Evolutionary conservation across 192 early-diverging fungal genomes (phyloP).

Genomic region (Coemansia guatemalensis): DNA sequence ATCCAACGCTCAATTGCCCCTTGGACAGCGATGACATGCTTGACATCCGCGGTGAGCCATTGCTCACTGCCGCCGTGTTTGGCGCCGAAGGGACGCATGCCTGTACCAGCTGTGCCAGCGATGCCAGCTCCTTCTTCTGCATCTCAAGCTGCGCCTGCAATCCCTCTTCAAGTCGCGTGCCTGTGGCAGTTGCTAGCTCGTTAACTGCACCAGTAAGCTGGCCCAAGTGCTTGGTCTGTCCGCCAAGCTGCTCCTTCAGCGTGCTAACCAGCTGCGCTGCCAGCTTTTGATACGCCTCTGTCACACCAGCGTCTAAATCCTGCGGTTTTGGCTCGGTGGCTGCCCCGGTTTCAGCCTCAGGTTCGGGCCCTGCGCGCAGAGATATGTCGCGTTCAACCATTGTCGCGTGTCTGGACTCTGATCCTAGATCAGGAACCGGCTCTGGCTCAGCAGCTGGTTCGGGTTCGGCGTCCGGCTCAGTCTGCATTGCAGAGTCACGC

Average conservation of each 20-base stretch:
- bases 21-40: slow-evolving; percentile 28
- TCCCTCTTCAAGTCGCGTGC: slow-evolving; percentile 21
- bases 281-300: slow-evolving; percentile 24
- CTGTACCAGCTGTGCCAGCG: slow-evolving; percentile 25
- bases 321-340: slow-evolving; percentile 6
- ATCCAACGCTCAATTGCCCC: slow-evolving; percentile 30
- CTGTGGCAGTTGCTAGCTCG: slow-evolving; percentile 15
- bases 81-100: slow-evolving; percentile 4
- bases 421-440: no score
- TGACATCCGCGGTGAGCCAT: slow-evolving; percentile 25
- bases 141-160: slow-evolving; percentile 21
- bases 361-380: background rate
- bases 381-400: no score
- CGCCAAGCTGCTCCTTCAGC: slow-evolving; percentile 25
- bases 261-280: slow-evolving; percentile 14
- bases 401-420: no score
- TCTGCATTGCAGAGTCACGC: slow-evolving; percentile 42
- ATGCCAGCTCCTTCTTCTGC: slow-evolving; percentile 28
- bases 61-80: slow-evolving; percentile 4
- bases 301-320: background rate
- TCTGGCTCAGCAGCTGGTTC: no score
- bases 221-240: slow-evolving; percentile 23
- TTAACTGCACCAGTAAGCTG: slow-evolving; percentile 25
- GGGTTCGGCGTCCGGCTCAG: background rate
- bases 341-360: slow-evolving; percentile 1